phyloP scores from a whole-genome alignment of 805 yeast species.

The Teunomyces stri region DNA sequence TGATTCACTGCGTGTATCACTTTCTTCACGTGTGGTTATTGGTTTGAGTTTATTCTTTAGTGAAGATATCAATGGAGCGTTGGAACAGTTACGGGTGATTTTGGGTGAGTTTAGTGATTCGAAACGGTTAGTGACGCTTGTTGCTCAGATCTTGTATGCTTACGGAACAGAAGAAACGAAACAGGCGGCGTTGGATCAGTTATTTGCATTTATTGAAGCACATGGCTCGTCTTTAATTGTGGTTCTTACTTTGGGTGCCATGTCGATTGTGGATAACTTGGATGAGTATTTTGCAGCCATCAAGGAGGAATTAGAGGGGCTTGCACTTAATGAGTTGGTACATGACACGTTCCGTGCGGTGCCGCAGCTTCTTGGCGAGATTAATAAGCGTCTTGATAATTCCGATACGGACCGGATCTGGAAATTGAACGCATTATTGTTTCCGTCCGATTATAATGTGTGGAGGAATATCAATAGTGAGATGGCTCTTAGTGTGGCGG shows the following conservation, averaged over 20 bases:
- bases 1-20: conserved; percentile 24
- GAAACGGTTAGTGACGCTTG: conserved; percentile 64
- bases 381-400: conserved; percentile 41
- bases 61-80: conserved; percentile 60
- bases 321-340: conserved; percentile 46
- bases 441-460: conserved; percentile 65
- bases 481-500: conserved; percentile 59
- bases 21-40: conserved; percentile 65
- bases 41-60: conserved; percentile 71
- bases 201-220: conserved; percentile 61
- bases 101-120: conserved; percentile 52
- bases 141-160: conserved; percentile 78
- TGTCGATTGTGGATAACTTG: conserved; percentile 62
- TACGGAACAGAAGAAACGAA: conserved; percentile 73
- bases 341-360: conserved; percentile 53
- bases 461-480: conserved; percentile 66
- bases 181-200: conserved; percentile 81
- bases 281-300: conserved; percentile 61
- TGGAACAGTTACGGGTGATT: conserved; percentile 66
- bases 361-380: conserved; percentile 56
- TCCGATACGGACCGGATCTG: conserved; percentile 35
- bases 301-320: conserved; percentile 58
- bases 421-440: conserved; percentile 70
- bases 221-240: conserved; percentile 67
- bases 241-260: conserved; percentile 75